A percentile compares a stretch with the other conserved stretches of the same genome.
Evolutionary conservation across 2,329 filamentous ascomycete genomes (phyloP).

Genomic region (Pseudocercospora ulei): DNA sequence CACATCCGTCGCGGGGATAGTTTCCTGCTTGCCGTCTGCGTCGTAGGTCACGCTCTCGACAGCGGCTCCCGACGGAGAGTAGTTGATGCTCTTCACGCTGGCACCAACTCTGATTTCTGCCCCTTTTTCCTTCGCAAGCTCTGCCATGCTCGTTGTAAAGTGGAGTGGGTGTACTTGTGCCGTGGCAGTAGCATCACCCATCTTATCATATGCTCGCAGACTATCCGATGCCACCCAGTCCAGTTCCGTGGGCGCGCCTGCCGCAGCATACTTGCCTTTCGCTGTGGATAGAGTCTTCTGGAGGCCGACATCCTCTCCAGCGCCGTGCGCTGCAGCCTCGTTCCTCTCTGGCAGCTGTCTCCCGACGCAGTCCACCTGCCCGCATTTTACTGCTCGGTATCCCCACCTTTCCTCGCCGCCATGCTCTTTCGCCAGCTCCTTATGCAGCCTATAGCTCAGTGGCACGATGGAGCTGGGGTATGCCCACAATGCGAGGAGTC

Average conservation of each 20-base stretch:
- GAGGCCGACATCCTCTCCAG: constrained; percentile 42
- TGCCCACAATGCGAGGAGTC: constrained; percentile 81
- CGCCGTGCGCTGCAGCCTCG: constrained; percentile 27
- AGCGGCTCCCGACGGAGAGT: constrained; percentile 38
- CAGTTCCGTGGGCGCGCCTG: constrained; percentile 62
- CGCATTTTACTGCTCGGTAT: constrained; percentile 69
- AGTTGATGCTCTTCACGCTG: constrained; percentile 58
- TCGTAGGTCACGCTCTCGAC: constrained; percentile 59
- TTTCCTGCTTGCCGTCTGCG: constrained; percentile 40
- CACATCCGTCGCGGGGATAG: constrained; percentile 48
- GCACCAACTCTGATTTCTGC: constrained; percentile 52
- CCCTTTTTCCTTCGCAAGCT: constrained; percentile 55
- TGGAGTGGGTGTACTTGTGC: constrained; percentile 88
- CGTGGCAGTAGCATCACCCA: constrained; percentile 72
- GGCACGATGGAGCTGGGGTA: constrained; percentile 78
- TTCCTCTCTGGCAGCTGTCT: constrained; percentile 32
- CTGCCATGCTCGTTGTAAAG: constrained; percentile 76
- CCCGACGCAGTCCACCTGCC: constrained; percentile 50
- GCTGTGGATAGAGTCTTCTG: constrained; percentile 43
- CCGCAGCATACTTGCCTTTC: constrained; percentile 45
- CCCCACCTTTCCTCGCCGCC: constrained; percentile 72
- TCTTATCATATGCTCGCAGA: constrained; percentile 63
- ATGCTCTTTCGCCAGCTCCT: constrained; percentile 74
- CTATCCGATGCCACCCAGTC: constrained; percentile 70
- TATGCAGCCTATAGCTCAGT: constrained; percentile 73